These are phyloP conservation scores for Zangia roseola DNA, from an alignment of 768 basidiomycete species.

Conservation along the genomic window DNA sequence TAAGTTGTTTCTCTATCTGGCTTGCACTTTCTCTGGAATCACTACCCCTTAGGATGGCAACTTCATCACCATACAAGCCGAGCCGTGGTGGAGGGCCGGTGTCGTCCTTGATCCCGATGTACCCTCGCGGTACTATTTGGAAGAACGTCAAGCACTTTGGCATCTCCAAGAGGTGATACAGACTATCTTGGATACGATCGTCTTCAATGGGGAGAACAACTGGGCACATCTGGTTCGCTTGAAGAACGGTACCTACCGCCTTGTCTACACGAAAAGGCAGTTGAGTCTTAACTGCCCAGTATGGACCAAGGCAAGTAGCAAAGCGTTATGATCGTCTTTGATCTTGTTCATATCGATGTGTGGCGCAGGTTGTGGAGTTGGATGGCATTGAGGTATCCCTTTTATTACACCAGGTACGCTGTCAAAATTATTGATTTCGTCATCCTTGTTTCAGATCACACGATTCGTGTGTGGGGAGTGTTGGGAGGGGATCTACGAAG, in stretches of 20 bases:
- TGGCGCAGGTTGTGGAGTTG: constrained; percentile 28
- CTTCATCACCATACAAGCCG: constrained; percentile 30
- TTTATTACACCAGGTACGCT: background rate
- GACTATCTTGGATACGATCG: constrained; percentile 32
- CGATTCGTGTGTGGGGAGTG: constrained; percentile 17
- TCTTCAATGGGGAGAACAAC: constrained; percentile 31
- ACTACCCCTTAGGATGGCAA: constrained; percentile 22
- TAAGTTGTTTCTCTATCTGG: constrained; percentile 3
- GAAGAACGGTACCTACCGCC: constrained; percentile 25
- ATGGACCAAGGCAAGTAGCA: constrained; percentile 29
- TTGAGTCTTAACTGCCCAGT: constrained; percentile 21
- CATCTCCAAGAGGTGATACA: constrained; percentile 32
- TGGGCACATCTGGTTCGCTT: constrained; percentile 34
- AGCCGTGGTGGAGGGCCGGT: constrained; percentile 26
- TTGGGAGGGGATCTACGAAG: constrained; percentile 33
- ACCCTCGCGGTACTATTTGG: background rate
- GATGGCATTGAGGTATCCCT: constrained; percentile 29
- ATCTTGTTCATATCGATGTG: constrained; percentile 3
- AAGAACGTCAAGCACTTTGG: constrained; percentile 22
- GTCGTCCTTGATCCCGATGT: background rate
- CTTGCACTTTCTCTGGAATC: background rate
- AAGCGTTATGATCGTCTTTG: background rate
- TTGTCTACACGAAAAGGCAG: constrained; percentile 27
- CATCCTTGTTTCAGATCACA: constrained; percentile 20
- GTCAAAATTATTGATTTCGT: background rate